Conservation (phyloP, 2,329 filamentous ascomycete species). For the Fusarium globosum region DNA sequence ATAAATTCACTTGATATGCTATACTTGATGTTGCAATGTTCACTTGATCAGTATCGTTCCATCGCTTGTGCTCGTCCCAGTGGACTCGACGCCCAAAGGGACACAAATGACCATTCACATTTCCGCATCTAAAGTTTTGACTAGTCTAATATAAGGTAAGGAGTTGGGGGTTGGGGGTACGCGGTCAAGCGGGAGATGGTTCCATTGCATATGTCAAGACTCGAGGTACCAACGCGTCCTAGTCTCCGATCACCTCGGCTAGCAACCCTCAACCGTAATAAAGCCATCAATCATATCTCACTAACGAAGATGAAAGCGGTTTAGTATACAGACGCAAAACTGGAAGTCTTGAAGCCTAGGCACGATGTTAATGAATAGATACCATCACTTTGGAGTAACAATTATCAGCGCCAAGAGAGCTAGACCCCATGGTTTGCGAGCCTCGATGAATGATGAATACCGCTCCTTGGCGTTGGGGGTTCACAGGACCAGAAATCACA, state of each 20-base stretch:
- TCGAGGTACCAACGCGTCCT: background rate
- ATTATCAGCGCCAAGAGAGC: background rate
- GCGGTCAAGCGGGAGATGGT: background rate
- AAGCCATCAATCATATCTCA: background rate
- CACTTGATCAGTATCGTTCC: rapidly evolving
- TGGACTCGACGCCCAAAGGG: rapidly evolving
- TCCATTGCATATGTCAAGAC: background rate
- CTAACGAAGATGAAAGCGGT: background rate
- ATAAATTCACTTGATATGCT: rapidly evolving
- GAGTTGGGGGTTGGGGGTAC: background rate
- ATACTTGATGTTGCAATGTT: no score
- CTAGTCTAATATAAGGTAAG: background rate
- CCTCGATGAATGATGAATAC: background rate
- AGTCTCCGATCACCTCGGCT: background rate
- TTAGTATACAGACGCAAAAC: background rate
- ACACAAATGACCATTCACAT: rapidly evolving
- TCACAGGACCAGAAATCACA: no score
- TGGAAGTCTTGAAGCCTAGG: rapidly evolving
- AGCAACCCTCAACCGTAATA: rapidly evolving
- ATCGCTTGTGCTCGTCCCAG: rapidly evolving
- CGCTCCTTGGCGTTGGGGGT: background rate
- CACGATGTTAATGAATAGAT: background rate
- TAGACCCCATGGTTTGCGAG: background rate
- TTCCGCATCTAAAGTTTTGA: background rate
- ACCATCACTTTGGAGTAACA: background rate